Evolutionary conservation across 2,329 filamentous ascomycete genomes (phyloP).

Genomic region (Scedosporium dehoogii): DNA sequence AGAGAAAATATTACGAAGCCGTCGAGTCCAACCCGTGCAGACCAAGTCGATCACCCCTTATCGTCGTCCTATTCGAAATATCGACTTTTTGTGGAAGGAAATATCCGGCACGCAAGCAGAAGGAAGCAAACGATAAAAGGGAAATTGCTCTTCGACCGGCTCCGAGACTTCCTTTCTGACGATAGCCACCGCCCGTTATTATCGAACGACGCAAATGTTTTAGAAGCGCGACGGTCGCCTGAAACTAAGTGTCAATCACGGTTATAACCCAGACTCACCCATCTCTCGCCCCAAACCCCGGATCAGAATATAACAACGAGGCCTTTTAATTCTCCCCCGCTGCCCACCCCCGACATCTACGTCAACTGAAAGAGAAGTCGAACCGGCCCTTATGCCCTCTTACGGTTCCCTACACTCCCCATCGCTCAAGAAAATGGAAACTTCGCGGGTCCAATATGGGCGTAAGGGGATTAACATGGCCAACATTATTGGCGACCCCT

Average conservation of each 20-base stretch:
- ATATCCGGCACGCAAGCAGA: background rate
- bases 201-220: slow-evolving; percentile 5
- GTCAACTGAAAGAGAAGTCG: slow-evolving; percentile 4
- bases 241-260: slow-evolving; percentile 6
- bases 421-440: slow-evolving; percentile 74
- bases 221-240: slow-evolving; percentile 7
- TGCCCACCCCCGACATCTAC: background rate
- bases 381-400: slow-evolving; percentile 53
- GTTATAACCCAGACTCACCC: background rate
- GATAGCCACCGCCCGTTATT: background rate
- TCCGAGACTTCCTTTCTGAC: slow-evolving; percentile 2
- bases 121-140: background rate
- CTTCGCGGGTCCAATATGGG: slow-evolving; percentile 46
- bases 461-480: slow-evolving; percentile 60
- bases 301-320: background rate
- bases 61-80: background rate
- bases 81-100: background rate
- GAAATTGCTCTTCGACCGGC: slow-evolving; percentile 1
- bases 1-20: background rate
- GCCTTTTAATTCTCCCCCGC: background rate
- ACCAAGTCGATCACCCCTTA: background rate
- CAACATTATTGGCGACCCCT: slow-evolving; percentile 92
- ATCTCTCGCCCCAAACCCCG: background rate
- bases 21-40: background rate
- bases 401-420: slow-evolving; percentile 66